Percentiles rank a stretch among this genome's conserved stretches.
These are phyloP conservation scores for Lunasporangiospora selenospora DNA, from an alignment of 192 early-diverging fungal species.

Conservation along the genomic window DNA sequence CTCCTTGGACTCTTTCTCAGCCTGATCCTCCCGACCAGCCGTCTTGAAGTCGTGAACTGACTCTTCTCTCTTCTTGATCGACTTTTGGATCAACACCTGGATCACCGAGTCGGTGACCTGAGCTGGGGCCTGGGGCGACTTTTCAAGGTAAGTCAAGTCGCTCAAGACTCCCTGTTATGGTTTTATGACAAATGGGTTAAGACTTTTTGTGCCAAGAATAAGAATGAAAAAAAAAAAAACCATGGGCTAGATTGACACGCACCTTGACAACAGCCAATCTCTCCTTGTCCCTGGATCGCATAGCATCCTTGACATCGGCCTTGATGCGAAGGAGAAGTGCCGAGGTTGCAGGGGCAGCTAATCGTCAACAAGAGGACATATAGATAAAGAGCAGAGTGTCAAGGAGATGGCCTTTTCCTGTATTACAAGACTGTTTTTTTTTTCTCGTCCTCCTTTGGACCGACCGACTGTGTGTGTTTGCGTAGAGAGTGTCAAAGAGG, in stretches of 20 bases:
- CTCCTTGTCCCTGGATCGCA: constrained; percentile 77
- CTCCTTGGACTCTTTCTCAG: constrained; percentile 72
- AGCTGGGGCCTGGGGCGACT: constrained; percentile 54
- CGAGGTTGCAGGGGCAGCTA: constrained; percentile 34
- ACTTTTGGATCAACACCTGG: constrained; percentile 73
- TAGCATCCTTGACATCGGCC: constrained; percentile 78
- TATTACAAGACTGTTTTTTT: too few relatives aligned
- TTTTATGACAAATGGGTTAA: constrained; percentile 12
- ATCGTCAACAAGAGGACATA: too few relatives aligned
- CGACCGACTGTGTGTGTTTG: too few relatives aligned
- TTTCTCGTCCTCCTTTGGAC: too few relatives aligned
- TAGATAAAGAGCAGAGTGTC: neutral
- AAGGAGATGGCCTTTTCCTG: too few relatives aligned
- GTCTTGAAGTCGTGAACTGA: constrained; percentile 69
- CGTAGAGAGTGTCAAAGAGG: too few relatives aligned
- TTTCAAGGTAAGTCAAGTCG: constrained; percentile 81
- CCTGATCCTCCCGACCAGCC: constrained; percentile 78
- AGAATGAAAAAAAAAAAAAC: neutral
- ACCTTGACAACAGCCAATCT: constrained; percentile 51
- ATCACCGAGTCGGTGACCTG: constrained; percentile 66
- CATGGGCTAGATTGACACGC: neutral
- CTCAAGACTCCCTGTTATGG: constrained; percentile 81
- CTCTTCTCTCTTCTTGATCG: constrained; percentile 85
- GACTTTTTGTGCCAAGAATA: neutral
- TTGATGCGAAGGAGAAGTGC: constrained; percentile 61